Conservation (phyloP, 352 stramenopile genomes). For the Phytophthora cactorum region DNA sequence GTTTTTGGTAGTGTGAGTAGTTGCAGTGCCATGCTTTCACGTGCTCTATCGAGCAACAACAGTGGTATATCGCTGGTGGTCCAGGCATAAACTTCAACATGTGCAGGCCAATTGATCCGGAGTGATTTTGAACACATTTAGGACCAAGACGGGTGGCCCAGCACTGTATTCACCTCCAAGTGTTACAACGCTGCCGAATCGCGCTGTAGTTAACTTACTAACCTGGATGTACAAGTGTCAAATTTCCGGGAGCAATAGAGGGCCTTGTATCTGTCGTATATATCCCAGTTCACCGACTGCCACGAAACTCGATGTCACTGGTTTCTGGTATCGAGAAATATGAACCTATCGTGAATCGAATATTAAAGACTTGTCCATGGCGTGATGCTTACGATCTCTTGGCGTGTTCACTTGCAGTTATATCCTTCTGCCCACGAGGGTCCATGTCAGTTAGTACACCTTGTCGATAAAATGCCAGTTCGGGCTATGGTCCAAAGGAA, state of each 20-base stretch:
- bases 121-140: background rate
- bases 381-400: background rate
- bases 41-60: slow-evolving; percentile 9
- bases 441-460: background rate
- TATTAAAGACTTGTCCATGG: background rate
- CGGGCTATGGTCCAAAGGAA: slow-evolving; percentile 5
- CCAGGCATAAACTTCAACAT: slow-evolving; percentile 1
- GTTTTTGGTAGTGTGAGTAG: background rate
- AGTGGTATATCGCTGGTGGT: slow-evolving; percentile 5
- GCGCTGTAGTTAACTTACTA: no score
- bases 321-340: no score
- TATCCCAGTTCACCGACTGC: no score
- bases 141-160: no score
- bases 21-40: background rate
- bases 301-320: no score
- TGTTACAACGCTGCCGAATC: no score
- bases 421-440: background rate
- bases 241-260: no score
- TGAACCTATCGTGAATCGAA: no score
- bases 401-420: no score
- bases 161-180: no score
- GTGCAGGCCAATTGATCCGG: background rate
- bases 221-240: no score
- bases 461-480: slow-evolving; percentile 3
- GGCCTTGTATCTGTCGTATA: no score